Base-by-base conservation (phyloP, 345 rosid genomes). In the Arabidopsis suecica region DNA sequence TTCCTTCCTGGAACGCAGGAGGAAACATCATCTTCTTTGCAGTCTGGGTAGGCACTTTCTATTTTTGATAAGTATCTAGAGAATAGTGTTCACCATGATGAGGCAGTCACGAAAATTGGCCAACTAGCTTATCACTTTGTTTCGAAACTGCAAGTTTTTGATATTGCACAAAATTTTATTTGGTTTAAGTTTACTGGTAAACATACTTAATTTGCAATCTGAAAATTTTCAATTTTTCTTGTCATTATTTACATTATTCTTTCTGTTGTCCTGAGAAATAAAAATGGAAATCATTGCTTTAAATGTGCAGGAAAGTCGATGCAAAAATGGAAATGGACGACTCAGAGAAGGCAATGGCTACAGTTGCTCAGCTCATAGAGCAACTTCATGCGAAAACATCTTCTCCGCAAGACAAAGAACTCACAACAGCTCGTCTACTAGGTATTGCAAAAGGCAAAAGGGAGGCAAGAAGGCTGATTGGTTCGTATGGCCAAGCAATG, bases 401-500 rank as follows among this genome's bases (percentile, higher is more conserved):
- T 64, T 88, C 98, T 68, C 84, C 86, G 16, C 85, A 77, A 55
- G 96, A 91, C 77, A 93, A 88, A 77, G 97, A 91, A 71, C 91
- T 89, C 56, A 85, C 88, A 18, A 87, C 97, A 28, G 88, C 87
- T 28, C 90, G 97, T 59, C 58, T 93, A 28, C 85, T 91, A 36
- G 74, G 85, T 50, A 82, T 91, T 80, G 92, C 88, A 57, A 86
- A 75, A 80, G 86, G 85, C 42, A 86, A 84, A 76, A 87, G 82
- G 69, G 96, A 91, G 71, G 92, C 91, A 36, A 89, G 98, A 77
- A 45, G 82, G 49, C 85, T 93, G 63, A 83, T 93, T 38, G 97
- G 93, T 57, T 85, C 87, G 49, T 89, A 93, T 79, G 78, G 88
- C 55, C 98, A 93, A 68, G 90, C 97, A 65, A 89, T 91, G 97